Evolutionary conservation across 116 monocot species (phyloP), one percentile per base, ranked within the genome.

Genomic region (Zostera marina): DNA sequence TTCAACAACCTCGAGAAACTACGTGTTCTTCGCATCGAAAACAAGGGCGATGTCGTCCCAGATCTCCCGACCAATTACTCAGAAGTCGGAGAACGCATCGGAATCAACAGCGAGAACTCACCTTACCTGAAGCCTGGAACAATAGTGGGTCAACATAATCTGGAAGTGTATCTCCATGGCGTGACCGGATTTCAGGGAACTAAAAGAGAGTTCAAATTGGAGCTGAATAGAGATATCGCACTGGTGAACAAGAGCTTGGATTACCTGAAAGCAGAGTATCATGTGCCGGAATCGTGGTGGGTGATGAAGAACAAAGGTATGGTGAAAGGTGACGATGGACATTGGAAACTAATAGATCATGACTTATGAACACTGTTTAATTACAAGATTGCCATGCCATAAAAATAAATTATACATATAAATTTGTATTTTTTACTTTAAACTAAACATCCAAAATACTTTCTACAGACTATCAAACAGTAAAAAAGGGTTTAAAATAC

Each of bases 291-390:
- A 7, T 49, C 77, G 3, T 94, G 94, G 94, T 84, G 75, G 79
- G 77, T 84, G 63, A 81, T 58, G 81, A 68, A 77, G 77, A 88
- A 94, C 51, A 94, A 66, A 41, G 84, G 79, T 11, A 94, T 94
- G 94, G 73, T 82, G 54, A 75, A 80, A 72, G 79, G 67, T 2
- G 24, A 42, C 14, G 75, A 76, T 16, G 88, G 88, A 22, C 68
- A 66, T 9, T 94, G 88, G 88, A 60, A 4, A 11, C 68, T 94
- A 62, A 15, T 47, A 54, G 87, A 87, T 63, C 79, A 76, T 25
- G 81, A 56, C 3, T 19, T 7, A 6, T 17, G 8, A 49, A 19
- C 12, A 17, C 1, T 9, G 17, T 19, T 49, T 49, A 2, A 49
- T 49, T 49, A 17, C 9, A 20, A 17, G 14, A 14, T 12, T 11